phyloP scores from a whole-genome alignment of 129 eudicot genomes.

The Flaveria robusta region DNA sequence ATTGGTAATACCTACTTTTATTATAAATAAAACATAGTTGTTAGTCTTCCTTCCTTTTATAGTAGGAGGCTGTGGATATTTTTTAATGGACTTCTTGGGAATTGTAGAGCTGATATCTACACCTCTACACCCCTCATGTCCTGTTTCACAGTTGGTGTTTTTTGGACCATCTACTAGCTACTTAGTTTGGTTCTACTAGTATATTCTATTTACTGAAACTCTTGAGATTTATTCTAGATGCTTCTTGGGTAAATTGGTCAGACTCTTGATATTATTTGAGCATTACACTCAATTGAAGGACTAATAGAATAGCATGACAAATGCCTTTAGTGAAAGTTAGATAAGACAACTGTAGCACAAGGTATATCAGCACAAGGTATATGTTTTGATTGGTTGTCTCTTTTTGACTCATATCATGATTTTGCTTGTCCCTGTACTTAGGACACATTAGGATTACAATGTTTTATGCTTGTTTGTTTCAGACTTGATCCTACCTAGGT shows the following conservation, averaged over 20 bases:
- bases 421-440: constrained; percentile 7
- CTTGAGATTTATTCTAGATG: constrained; percentile 4
- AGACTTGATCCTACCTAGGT: neutral
- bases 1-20: neutral
- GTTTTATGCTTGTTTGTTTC: constrained; percentile 5
- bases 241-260: neutral
- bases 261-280: neutral
- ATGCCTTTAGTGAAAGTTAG: constrained; percentile 7
- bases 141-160: neutral
- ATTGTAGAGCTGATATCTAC: constrained; percentile 6
- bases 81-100: neutral
- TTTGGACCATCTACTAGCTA: constrained; percentile 9
- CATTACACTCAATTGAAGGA: neutral
- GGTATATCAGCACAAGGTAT: neutral
- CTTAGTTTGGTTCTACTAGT: constrained; percentile 1
- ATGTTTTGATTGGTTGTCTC: neutral
- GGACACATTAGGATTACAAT: constrained; percentile 7
- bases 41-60: neutral
- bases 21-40: neutral
- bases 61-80: constrained; percentile 5
- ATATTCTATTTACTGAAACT: neutral
- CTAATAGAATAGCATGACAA: constrained; percentile 11
- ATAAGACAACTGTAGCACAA: neutral
- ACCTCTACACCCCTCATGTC: neutral
- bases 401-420: constrained; percentile 1